phyloP scores from a whole-genome alignment of 2,329 filamentous ascomycete genomes.

The Ambrosiella beaveri region DNA sequence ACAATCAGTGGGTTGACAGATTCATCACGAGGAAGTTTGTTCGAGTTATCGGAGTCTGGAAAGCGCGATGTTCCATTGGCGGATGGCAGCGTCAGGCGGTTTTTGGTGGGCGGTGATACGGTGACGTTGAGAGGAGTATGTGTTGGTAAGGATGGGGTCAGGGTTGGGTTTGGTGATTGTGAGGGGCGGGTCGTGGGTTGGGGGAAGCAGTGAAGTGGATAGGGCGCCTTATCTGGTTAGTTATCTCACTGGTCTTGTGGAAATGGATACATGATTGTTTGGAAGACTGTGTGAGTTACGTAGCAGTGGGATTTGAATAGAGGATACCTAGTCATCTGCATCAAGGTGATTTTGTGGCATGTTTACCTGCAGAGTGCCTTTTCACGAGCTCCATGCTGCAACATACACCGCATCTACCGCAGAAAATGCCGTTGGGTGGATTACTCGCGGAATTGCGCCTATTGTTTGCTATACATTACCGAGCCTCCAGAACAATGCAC shows the following conservation, averaged over 20 bases:
- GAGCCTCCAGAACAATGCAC: too few relatives aligned
- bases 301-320: too few relatives aligned
- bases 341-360: too few relatives aligned
- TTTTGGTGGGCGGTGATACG: constrained; percentile 30
- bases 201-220: not conserved
- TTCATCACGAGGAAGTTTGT: constrained; percentile 25
- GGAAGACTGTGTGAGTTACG: too few relatives aligned
- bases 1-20: constrained; percentile 24
- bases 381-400: too few relatives aligned
- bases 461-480: too few relatives aligned
- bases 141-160: constrained; percentile 16
- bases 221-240: not conserved
- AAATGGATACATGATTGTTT: too few relatives aligned
- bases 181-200: constrained; percentile 18
- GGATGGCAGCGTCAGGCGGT: constrained; percentile 25
- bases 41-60: constrained; percentile 30
- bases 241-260: not conserved
- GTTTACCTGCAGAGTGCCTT: too few relatives aligned
- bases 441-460: too few relatives aligned
- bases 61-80: constrained; percentile 25
- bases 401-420: too few relatives aligned
- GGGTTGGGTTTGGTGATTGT: constrained; percentile 30
- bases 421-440: too few relatives aligned
- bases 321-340: too few relatives aligned
- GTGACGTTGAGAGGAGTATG: constrained; percentile 25